These are phyloP conservation scores for Plasmodium inui DNA, from an alignment of 169 alveolate species.

Conservation along the genomic window DNA sequence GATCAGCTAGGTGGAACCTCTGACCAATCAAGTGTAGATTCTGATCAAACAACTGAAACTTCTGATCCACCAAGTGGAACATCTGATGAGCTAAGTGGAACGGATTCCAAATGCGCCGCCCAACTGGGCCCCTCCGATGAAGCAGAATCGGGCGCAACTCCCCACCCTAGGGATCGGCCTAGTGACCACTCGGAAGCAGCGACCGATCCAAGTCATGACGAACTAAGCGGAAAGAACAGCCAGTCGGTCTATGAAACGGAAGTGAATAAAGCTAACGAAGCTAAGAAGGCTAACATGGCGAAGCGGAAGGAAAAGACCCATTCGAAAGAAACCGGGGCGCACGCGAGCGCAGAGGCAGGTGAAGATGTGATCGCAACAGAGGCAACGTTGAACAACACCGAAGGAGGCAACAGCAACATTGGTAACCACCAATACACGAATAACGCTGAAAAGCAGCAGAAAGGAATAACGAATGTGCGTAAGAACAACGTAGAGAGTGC, in stretches of 20 bases:
- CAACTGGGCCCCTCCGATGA: background rate
- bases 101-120: background rate
- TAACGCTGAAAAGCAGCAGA: background rate
- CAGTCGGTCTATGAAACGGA: background rate
- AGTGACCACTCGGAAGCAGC: background rate
- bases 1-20: background rate
- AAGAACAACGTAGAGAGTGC: background rate
- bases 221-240: background rate
- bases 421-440: background rate
- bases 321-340: background rate
- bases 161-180: background rate
- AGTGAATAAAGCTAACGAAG: background rate
- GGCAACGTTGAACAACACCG: background rate
- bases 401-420: background rate
- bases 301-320: background rate
- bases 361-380: background rate
- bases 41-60: background rate
- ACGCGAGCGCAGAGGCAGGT: background rate
- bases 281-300: background rate
- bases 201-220: background rate
- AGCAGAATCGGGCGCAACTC: background rate
- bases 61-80: background rate
- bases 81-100: background rate
- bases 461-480: background rate
- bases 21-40: too few relatives aligned